phyloP scores from a whole-genome alignment of 2,329 filamentous ascomycete species.

The Diaporthe vaccinii region DNA sequence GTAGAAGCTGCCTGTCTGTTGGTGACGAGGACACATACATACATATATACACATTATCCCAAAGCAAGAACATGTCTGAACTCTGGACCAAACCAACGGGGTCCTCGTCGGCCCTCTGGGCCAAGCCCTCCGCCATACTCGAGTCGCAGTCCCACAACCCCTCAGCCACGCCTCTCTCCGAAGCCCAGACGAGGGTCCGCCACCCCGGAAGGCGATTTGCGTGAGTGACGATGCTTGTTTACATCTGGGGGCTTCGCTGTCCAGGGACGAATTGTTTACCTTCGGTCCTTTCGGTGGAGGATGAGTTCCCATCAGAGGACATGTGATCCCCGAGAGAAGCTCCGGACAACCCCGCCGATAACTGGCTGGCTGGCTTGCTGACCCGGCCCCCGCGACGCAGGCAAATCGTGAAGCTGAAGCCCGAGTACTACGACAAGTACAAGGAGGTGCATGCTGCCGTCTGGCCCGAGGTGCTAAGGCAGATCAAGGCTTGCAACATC shows the following conservation, averaged over 20 bases:
- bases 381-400: constrained; percentile 60
- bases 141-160: constrained; percentile 34
- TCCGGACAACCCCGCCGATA: constrained; percentile 4
- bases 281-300: not conserved
- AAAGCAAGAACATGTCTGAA: constrained; percentile 39
- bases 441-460: constrained; percentile 80
- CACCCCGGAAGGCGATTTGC: constrained; percentile 38
- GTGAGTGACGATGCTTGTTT: constrained; percentile 5
- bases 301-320: not conserved
- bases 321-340: constrained; percentile 14
- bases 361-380: constrained; percentile 61
- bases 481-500: constrained; percentile 83
- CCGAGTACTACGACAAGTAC: constrained; percentile 75
- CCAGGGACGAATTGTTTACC: not conserved
- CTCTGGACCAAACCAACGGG: constrained; percentile 42
- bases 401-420: constrained; percentile 80
- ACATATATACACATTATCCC: not conserved
- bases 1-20: not conserved
- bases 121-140: constrained; percentile 29
- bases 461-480: constrained; percentile 82
- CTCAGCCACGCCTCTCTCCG: constrained; percentile 32
- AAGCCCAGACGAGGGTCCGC: constrained; percentile 35
- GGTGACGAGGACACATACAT: not conserved
- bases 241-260: not conserved
- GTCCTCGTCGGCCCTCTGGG: constrained; percentile 36